Percentiles rank a stretch among this genome's conserved stretches.
Evolutionary conservation across 2,329 filamentous ascomycete genomes (phyloP).

Genomic region (Curvularia verruculosa): DNA sequence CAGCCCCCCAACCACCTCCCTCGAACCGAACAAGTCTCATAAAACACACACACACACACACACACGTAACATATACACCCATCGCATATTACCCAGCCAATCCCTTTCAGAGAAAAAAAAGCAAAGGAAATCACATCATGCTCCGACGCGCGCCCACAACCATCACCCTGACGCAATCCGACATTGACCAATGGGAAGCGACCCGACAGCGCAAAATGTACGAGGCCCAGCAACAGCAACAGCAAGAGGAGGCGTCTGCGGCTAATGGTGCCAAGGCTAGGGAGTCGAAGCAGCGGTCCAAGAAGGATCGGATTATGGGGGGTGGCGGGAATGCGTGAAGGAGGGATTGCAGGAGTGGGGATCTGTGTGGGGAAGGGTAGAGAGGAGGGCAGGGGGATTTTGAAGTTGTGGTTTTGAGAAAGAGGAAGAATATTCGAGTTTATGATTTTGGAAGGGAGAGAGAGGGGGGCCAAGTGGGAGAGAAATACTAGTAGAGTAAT

Average conservation of each 20-base stretch:
- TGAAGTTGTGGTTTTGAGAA: not conserved
- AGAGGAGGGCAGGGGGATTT: not conserved
- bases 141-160: slow-evolving; percentile 71
- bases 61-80: not conserved
- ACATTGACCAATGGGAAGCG: slow-evolving; percentile 73
- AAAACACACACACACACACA: not conserved
- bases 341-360: not conserved
- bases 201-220: slow-evolving; percentile 53
- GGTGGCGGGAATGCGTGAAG: slow-evolving; percentile 2
- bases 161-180: slow-evolving; percentile 71
- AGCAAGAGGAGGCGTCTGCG: slow-evolving; percentile 19
- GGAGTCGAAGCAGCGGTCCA: slow-evolving; percentile 29
- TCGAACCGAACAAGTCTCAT: too few species aligned
- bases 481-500: too few species aligned
- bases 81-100: not conserved
- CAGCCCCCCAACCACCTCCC: too few species aligned
- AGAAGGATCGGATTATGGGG: slow-evolving; percentile 44
- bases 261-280: slow-evolving; percentile 21
- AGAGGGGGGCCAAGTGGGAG: too few species aligned
- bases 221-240: slow-evolving; percentile 37
- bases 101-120: not conserved
- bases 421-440: too few species aligned
- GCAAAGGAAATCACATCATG: slow-evolving; percentile 52
- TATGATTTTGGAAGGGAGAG: too few species aligned
- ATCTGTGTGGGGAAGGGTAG: too few species aligned